Percentiles rank a stretch among this genome's conserved stretches.
These are phyloP conservation scores for Capsaspora owczarzaki DNA, from an alignment of 78 protist genomes.

Conservation along the genomic window DNA sequence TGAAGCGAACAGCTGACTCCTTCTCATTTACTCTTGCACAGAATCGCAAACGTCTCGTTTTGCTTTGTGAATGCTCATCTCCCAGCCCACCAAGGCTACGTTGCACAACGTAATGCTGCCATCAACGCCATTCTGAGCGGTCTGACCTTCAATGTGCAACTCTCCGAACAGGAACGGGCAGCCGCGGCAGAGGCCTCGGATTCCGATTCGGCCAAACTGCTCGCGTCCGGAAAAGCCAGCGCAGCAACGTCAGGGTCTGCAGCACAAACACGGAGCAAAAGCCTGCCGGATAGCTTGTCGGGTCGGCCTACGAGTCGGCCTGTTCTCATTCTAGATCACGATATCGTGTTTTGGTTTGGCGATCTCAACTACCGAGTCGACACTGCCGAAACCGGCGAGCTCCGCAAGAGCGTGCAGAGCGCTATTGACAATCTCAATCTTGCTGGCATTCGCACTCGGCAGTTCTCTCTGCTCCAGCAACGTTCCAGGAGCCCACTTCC, in stretches of 20 bases:
- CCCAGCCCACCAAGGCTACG: slow-evolving; percentile 71
- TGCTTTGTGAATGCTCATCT: slow-evolving; percentile 47
- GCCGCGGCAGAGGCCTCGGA: too few species aligned
- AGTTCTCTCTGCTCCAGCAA: too few species aligned
- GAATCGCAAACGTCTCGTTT: neutral
- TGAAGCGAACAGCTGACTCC: too few species aligned
- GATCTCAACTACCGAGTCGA: slow-evolving; percentile 74
- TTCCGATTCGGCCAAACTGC: too few species aligned
- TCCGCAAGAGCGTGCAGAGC: neutral
- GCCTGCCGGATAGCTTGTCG: too few species aligned
- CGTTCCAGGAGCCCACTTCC: too few species aligned
- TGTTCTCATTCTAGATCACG: neutral
- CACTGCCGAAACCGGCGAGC: neutral
- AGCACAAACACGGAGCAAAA: too few species aligned
- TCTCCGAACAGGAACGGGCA: slow-evolving; percentile 9
- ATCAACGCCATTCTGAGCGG: slow-evolving; percentile 21
- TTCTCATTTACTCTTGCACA: neutral
- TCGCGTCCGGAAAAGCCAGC: too few species aligned
- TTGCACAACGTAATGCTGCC: slow-evolving; percentile 51
- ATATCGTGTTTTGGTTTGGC: slow-evolving; percentile 66
- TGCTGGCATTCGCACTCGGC: slow-evolving; percentile 1
- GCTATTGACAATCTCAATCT: too few species aligned
- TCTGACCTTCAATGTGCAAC: neutral
- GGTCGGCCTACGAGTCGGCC: neutral
- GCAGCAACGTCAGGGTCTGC: too few species aligned